Evolutionary conservation across 805 yeast species (phyloP), one percentile per base, ranked within the genome.

Genomic region (Lipomyces anomalus): DNA sequence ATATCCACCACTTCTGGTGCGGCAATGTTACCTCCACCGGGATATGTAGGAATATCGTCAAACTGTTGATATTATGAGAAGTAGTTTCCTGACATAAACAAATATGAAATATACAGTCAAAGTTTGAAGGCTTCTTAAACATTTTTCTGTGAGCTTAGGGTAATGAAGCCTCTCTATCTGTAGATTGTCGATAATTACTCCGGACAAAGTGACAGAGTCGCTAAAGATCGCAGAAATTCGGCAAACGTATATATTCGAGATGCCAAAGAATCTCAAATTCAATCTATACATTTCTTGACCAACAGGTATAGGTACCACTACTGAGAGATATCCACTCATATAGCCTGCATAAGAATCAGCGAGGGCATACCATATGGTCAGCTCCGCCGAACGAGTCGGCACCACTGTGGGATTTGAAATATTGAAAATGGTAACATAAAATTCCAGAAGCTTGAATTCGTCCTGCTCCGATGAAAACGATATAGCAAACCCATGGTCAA

Each of bases 361-460:
- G n/a, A n/a, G n/a, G n/a, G 6, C 16, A 20, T 4, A 29, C 13
- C 11, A 18, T n/a, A 36, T 18, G 1, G 17, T 18, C 11, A 36
- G 21, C 39, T 20, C 5, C 20, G 39, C 39, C 9, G 24, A 9
- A 22, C 16, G 9, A 11, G 26, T 36, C 7, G 39, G 39, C 39
- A 29, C 39, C 17, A 20, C 4, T 21, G 39, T 36, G 39, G 39
- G 39, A 18, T 21, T 22, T 18, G 39, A 36, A 36, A 36, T 24
- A 36, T 36, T 36, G 39, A 36, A 20, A 16, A 36, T 36, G n/a
- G 39, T 36, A 20, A 36, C 39, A 36, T 36, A 36, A 22, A 36
- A 21, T 22, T 21, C 39, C 22, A 22, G 21, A 18, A 36, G 17
- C 7, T 18, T 36, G 39, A 36, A 36, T 20, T 18, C 13, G 39